Evolutionary conservation across 345 rosid species (phyloP), one percentile per base, ranked within the genome.

Genomic region (Dimocarpus longan): DNA sequence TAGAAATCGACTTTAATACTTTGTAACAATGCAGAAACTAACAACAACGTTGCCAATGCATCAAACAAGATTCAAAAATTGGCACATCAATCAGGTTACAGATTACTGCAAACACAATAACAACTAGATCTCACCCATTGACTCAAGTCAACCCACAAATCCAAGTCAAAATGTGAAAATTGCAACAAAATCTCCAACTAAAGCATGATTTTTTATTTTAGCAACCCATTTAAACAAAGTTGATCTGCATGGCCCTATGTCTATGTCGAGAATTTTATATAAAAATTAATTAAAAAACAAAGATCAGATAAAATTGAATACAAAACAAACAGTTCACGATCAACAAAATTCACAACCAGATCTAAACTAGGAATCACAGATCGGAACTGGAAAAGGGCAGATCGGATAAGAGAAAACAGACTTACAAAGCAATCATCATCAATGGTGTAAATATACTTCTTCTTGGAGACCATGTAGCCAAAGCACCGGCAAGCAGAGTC

Each of bases 371-470:
- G 12, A 44, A 42, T 1, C 37, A 32, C 37, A 2, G 37, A 32
- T 32, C 37, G 37, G 37, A 32, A 32, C 37, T 2, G 37, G 37
- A 32, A 32, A 32, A 32, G 37, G 37, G 37, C 37, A 46, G 52
- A 46, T 46, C 52, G 5, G 52, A 46, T 46, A 68, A 2, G 9
- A 70, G 5, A 37, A 66, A 57, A 57, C 28, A 21, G 5, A 86
- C 96, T 90, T 85, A 93, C 98, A 82, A 92, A 93, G 88, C 98
- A 93, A 78, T 93, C 98, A 80, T 93, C 98, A 69, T 93, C 98
- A 78, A 93, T 93, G 77, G 98, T 93, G 84, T 79, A 93, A 84
- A 93, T 82, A 78, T 93, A 93, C 85, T 93, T 93, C 90, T 91
- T 93, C 82, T 93, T 90, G 67, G 98, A 93, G 22, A 91, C 90